These are phyloP conservation scores for Deakozyma indianensis DNA, from an alignment of 805 yeast species.

Conservation along the genomic window DNA sequence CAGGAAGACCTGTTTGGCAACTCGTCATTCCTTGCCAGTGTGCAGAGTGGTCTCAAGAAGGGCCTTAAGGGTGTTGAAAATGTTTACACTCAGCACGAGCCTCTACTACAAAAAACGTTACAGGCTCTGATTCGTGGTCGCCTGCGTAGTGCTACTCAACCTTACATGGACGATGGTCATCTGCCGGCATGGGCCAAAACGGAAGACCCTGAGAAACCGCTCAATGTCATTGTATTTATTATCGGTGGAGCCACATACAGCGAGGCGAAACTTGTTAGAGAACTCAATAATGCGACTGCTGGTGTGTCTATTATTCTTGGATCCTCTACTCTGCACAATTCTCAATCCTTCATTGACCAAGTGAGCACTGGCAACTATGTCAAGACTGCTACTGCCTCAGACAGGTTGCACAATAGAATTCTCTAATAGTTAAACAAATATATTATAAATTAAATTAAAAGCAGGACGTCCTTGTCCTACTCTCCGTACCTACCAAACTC, in stretches of 20 bases:
- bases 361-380: background rate
- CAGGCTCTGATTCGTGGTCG: slow-evolving; percentile 28
- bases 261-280: slow-evolving; percentile 72
- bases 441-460: background rate
- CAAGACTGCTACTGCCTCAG: background rate
- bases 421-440: background rate
- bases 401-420: background rate
- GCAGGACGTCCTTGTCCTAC: background rate
- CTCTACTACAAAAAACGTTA: slow-evolving; percentile 44
- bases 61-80: slow-evolving; percentile 31
- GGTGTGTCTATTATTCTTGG: slow-evolving; percentile 1
- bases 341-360: background rate
- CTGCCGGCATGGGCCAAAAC: slow-evolving; percentile 15
- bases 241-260: slow-evolving; percentile 90
- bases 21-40: slow-evolving; percentile 25
- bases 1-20: slow-evolving; percentile 25
- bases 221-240: slow-evolving; percentile 24
- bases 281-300: slow-evolving; percentile 31
- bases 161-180: slow-evolving; percentile 26
- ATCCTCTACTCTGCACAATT: background rate
- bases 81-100: slow-evolving; percentile 82
- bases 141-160: slow-evolving; percentile 27
- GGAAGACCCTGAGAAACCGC: slow-evolving; percentile 20
- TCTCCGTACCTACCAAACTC: slow-evolving; percentile 38
- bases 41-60: slow-evolving; percentile 26